Evolutionary conservation across 2,329 filamentous ascomycete species (phyloP).

Genomic region (Microdochium paspali): DNA sequence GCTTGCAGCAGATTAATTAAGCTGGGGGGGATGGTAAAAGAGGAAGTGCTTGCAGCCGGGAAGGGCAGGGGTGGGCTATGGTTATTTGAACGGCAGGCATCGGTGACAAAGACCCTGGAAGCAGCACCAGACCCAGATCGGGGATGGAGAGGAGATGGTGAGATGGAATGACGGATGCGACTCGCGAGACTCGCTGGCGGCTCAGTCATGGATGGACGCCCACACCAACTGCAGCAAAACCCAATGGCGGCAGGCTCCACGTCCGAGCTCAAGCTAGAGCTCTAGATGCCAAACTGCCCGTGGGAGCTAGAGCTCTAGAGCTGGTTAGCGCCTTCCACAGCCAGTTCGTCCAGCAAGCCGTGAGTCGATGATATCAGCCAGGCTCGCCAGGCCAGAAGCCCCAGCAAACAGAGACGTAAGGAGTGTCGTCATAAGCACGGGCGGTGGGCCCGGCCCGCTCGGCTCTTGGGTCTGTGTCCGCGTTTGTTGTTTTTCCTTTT

Average conservation of each 20-base stretch:
- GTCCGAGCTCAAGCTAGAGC: not conserved
- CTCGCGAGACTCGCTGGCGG: no score
- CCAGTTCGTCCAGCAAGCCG: no score
- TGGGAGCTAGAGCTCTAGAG: no score
- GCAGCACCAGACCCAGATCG: not conserved
- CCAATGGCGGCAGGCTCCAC: not conserved
- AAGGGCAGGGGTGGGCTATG: not conserved
- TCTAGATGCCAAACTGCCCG: no score
- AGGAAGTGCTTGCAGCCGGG: not conserved
- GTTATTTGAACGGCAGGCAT: not conserved
- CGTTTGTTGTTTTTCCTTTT: not conserved
- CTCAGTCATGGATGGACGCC: no score
- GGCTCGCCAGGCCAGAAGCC: not conserved
- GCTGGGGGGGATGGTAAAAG: not conserved
- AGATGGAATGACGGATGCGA: no score
- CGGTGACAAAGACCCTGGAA: not conserved
- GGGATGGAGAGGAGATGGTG: not conserved
- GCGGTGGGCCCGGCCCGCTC: not conserved
- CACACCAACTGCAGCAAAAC: no score
- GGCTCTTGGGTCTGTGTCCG: not conserved
- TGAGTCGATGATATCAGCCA: not conserved
- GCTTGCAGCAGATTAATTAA: not conserved
- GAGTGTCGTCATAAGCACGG: not conserved
- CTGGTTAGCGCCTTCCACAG: no score
- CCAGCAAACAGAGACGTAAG: not conserved